Evolutionary conservation across 768 basidiomycete species (phyloP).

Genomic region (Lanmaoa pseudosensibilis): DNA sequence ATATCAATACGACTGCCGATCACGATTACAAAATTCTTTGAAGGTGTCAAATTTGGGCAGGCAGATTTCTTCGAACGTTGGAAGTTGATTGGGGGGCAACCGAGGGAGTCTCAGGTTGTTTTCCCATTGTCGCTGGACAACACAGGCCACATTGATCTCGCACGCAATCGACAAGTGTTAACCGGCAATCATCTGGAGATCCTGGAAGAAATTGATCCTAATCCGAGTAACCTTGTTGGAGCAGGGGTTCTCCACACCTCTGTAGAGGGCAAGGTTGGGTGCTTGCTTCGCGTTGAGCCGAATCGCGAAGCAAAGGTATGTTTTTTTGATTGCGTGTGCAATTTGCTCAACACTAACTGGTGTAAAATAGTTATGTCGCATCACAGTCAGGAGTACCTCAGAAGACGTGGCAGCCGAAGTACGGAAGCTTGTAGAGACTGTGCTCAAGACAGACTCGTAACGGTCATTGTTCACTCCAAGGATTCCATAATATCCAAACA

Average conservation of each 20-base stretch:
- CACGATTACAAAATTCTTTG: conserved; percentile 88
- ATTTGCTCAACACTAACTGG: background rate
- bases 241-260: conserved; percentile 97
- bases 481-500: conserved; percentile 13
- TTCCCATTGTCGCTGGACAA: conserved; percentile 76
- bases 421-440: conserved; percentile 48
- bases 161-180: conserved; percentile 72
- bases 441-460: conserved; percentile 33
- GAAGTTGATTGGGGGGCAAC: conserved; percentile 95
- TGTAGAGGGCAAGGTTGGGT: conserved; percentile 92
- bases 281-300: conserved; percentile 88
- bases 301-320: conserved; percentile 93
- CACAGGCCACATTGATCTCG: conserved; percentile 71
- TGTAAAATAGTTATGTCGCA: conserved; percentile 70
- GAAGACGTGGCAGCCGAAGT: conserved; percentile 81
- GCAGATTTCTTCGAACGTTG: conserved; percentile 96
- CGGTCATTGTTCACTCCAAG: background rate
- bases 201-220: conserved; percentile 86
- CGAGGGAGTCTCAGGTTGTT: conserved; percentile 85
- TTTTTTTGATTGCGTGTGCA: background rate
- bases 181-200: conserved; percentile 75
- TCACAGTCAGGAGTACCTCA: conserved; percentile 94
- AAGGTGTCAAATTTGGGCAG: conserved; percentile 81
- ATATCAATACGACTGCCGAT: conserved; percentile 84
- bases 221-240: conserved; percentile 88